Conservation (phyloP, 495 filamentous ascomycete genomes). For the Cladorrhinum samala region DNA sequence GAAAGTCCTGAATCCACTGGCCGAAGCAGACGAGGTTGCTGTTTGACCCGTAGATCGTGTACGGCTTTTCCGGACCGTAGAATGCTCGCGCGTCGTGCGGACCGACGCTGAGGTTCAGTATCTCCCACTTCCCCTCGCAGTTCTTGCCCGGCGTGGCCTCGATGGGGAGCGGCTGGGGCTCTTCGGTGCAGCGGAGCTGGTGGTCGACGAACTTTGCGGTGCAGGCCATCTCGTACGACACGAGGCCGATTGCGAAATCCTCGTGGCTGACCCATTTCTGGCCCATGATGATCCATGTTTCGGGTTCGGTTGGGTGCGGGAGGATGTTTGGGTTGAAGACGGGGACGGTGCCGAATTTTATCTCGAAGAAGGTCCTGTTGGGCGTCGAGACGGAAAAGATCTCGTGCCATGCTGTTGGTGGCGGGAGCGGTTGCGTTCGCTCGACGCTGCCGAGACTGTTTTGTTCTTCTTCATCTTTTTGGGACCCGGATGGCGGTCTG, state of each 20-base stretch:
- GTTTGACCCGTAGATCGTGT: constrained; percentile 45
- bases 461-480: neutral
- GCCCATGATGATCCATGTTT: constrained; percentile 44
- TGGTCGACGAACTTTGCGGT: constrained; percentile 35
- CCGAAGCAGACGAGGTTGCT: constrained; percentile 46
- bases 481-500: neutral
- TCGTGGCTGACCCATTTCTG: constrained; percentile 27
- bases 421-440: neutral
- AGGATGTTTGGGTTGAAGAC: constrained; percentile 50
- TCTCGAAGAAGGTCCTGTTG: constrained; percentile 35
- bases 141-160: constrained; percentile 34
- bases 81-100: constrained; percentile 50
- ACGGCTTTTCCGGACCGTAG: constrained; percentile 42
- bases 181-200: constrained; percentile 33
- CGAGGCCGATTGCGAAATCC: constrained; percentile 6
- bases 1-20: constrained; percentile 46
- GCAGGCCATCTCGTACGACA: constrained; percentile 42
- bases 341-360: constrained; percentile 33
- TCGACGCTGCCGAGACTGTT: neutral
- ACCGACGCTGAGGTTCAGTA: constrained; percentile 34
- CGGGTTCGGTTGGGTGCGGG: constrained; percentile 38
- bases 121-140: constrained; percentile 34
- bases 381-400: constrained; percentile 39
- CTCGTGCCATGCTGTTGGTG: constrained; percentile 22
- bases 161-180: constrained; percentile 35